These are phyloP conservation scores for Lachnellula subtilissima DNA, from an alignment of 2,329 filamentous ascomycete genomes.

Conservation along the genomic window DNA sequence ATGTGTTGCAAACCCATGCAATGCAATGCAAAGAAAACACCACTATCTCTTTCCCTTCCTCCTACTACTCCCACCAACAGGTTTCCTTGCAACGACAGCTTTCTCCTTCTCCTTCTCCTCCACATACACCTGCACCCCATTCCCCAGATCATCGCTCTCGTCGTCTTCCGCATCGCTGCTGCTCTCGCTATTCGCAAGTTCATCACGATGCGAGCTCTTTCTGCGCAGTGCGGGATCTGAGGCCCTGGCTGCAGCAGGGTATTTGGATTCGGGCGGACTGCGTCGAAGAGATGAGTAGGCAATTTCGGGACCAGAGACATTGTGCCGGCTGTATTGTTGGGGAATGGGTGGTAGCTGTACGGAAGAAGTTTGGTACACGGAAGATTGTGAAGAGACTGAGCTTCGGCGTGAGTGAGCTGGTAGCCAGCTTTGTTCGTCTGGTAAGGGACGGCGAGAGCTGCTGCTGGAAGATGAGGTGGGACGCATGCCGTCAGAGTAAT, in stretches of 20 bases:
- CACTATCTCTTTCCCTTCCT: constrained; percentile 22
- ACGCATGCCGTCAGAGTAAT: constrained; percentile 28
- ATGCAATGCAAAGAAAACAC: background rate
- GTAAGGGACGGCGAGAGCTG: constrained; percentile 34
- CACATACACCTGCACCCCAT: constrained; percentile 26
- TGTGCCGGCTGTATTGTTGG: constrained; percentile 24
- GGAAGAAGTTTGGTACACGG: constrained; percentile 34
- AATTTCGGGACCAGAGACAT: constrained; percentile 33
- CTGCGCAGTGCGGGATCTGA: constrained; percentile 21
- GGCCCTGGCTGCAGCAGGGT: constrained; percentile 17
- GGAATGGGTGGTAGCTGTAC: constrained; percentile 25
- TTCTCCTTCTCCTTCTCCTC: constrained; percentile 18
- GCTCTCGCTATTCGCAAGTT: constrained; percentile 12
- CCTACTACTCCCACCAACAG: constrained; percentile 16
- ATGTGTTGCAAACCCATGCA: constrained; percentile 6
- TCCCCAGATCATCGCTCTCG: constrained; percentile 27
- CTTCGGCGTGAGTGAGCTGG: constrained; percentile 34
- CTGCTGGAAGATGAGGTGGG: constrained; percentile 37
- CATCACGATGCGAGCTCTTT: constrained; percentile 14
- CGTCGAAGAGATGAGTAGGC: constrained; percentile 29
- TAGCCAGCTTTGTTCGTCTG: constrained; percentile 44
- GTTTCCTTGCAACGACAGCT: constrained; percentile 17
- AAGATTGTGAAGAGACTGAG: constrained; percentile 28
- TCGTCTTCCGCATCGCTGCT: constrained; percentile 20
- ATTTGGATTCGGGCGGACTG: constrained; percentile 15